Percentiles rank a stretch among this genome's conserved stretches.
Evolutionary conservation across 768 basidiomycete genomes (phyloP).

Genomic region (Tylopilus vinaceipallidus): DNA sequence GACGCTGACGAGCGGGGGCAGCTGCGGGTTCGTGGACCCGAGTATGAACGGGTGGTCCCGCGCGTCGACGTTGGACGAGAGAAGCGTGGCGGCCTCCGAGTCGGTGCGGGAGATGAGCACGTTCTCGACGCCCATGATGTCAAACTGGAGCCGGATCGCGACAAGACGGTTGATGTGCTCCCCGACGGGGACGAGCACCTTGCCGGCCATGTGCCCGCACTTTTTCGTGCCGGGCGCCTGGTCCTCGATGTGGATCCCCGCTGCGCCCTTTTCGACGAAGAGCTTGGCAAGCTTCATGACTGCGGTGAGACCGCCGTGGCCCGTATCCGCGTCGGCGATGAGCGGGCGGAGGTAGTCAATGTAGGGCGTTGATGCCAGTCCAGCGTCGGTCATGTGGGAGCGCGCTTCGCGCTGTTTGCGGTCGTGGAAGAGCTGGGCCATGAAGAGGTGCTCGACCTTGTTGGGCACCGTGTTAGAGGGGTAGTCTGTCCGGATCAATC

Average conservation of each 20-base stretch:
- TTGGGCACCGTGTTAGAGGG: slow-evolving; percentile 98
- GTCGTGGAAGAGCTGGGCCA: slow-evolving; percentile 98
- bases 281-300: slow-evolving; percentile 98
- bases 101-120: slow-evolving; percentile 92
- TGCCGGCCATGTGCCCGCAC: slow-evolving; percentile 91
- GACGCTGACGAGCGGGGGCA: slow-evolving; percentile 68
- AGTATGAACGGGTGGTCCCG: slow-evolving; percentile 98
- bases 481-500: slow-evolving; percentile 60
- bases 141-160: slow-evolving; percentile 95
- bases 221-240: slow-evolving; percentile 98
- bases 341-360: slow-evolving; percentile 94
- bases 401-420: slow-evolving; percentile 90
- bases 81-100: slow-evolving; percentile 95
- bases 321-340: slow-evolving; percentile 96
- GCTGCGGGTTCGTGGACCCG: slow-evolving; percentile 75
- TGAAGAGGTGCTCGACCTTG: slow-evolving; percentile 98
- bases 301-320: slow-evolving; percentile 96
- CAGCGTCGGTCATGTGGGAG: slow-evolving; percentile 62
- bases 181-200: slow-evolving; percentile 94
- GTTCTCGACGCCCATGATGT: slow-evolving; percentile 98
- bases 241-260: slow-evolving; percentile 97
- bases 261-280: slow-evolving; percentile 98
- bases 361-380: slow-evolving; percentile 65
- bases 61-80: slow-evolving; percentile 94
- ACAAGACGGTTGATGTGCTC: slow-evolving; percentile 99